Evolutionary conservation across 176 grass and related monocot species (phyloP).

Genomic region (Pontederia crassipes): DNA sequence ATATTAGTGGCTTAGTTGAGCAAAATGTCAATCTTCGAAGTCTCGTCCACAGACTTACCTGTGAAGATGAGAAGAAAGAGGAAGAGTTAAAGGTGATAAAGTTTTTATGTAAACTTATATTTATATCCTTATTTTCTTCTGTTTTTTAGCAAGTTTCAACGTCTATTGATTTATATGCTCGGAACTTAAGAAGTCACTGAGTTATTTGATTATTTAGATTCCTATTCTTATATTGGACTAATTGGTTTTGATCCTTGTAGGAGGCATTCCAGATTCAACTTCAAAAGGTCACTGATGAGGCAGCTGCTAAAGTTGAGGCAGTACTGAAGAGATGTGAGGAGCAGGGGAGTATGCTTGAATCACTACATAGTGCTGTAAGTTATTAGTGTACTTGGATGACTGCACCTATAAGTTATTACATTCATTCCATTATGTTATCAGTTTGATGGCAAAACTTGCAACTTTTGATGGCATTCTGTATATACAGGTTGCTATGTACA

Average conservation of each 20-base stretch:
- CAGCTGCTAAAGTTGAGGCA: constrained; percentile 66
- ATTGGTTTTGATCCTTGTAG: constrained; percentile 33
- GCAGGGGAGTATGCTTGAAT: constrained; percentile 88
- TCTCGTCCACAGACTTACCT: constrained; percentile 60
- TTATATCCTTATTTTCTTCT: no score
- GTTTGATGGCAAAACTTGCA: background rate
- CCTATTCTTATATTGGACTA: background rate
- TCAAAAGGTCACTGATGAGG: constrained; percentile 49
- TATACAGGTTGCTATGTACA: constrained; percentile 87
- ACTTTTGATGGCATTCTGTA: background rate
- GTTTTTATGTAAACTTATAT: background rate
- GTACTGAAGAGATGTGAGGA: constrained; percentile 91
- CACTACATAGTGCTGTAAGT: constrained; percentile 89
- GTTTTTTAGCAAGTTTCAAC: no score
- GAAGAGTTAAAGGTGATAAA: constrained; percentile 57
- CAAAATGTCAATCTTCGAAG: constrained; percentile 87
- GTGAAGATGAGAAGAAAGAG: constrained; percentile 59
- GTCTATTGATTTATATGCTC: no score
- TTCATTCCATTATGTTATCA: constrained; percentile 12
- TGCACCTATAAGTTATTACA: background rate
- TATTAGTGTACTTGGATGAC: background rate
- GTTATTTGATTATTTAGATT: constrained; percentile 1
- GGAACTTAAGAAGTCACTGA: background rate
- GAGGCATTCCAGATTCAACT: constrained; percentile 70
- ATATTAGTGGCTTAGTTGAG: constrained; percentile 69